Conservation (phyloP, 73 alveolate species). For the Paramecium primaurelia region DNA sequence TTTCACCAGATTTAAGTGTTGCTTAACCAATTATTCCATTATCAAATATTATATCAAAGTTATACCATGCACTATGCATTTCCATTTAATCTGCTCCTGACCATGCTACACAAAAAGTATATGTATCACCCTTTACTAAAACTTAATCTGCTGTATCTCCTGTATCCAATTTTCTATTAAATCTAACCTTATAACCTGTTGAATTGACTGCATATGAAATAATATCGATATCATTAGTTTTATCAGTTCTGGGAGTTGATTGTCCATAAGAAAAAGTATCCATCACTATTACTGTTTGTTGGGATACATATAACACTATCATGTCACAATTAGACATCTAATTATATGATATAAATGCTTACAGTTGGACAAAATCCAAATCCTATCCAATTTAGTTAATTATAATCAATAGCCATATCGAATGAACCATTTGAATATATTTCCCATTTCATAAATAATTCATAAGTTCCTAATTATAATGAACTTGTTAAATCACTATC, state of each 20-base stretch:
- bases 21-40: background rate
- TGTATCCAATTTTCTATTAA: conserved; percentile 14
- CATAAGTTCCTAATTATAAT: background rate
- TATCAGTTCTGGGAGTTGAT: background rate
- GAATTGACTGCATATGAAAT: background rate
- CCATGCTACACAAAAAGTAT: conserved; percentile 14
- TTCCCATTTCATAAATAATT: conserved; percentile 5
- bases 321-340: conserved; percentile 23
- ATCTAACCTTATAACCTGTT: background rate
- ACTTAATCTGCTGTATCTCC: conserved; percentile 2
- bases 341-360: background rate
- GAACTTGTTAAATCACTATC: background rate
- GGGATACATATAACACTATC: background rate
- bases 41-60: background rate
- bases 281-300: background rate
- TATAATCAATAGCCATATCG: background rate
- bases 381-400: conserved; percentile 38
- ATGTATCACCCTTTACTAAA: background rate
- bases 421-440: background rate
- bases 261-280: conserved; percentile 15
- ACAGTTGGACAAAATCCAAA: conserved; percentile 50
- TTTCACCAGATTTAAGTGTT: background rate
- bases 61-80: conserved; percentile 4
- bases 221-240: background rate
- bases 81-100: background rate